Evolutionary conservation across 768 basidiomycete species (phyloP).

Genomic region (Rhodotorula toruloides): DNA sequence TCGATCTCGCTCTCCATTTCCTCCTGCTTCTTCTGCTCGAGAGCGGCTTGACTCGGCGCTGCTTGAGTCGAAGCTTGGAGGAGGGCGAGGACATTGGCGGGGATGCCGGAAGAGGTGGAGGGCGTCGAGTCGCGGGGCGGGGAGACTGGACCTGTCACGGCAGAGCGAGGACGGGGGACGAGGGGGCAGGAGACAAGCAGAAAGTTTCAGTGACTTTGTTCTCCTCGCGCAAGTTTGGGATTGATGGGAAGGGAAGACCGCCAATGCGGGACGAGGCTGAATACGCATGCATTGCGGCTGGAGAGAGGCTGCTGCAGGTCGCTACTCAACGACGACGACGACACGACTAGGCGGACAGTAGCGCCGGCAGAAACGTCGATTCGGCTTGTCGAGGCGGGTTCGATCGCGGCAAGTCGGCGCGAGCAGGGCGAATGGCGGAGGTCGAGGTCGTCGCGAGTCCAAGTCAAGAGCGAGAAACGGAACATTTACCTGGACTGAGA

Average conservation of each 20-base stretch:
- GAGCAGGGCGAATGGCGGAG: no score
- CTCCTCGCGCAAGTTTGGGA: background rate
- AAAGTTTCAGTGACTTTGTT: background rate
- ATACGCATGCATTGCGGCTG: constrained; percentile 15
- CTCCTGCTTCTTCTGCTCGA: constrained; percentile 11
- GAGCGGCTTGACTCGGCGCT: constrained; percentile 5
- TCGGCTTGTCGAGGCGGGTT: no score
- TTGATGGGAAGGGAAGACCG: background rate
- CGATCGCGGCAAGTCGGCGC: no score
- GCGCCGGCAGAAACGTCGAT: no score
- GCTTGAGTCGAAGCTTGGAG: constrained; percentile 1
- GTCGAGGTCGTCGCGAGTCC: no score
- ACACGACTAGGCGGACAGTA: background rate
- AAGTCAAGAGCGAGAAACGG: background rate
- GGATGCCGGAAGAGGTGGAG: background rate
- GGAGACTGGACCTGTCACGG: background rate
- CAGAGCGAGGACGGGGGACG: background rate
- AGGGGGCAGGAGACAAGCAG: background rate
- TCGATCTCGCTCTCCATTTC: constrained; percentile 14
- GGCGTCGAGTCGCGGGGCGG: background rate
- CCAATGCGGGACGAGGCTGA: background rate
- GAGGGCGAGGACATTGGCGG: constrained; percentile 33
- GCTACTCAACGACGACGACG: background rate
- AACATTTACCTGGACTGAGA: constrained; percentile 24
- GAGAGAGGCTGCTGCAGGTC: background rate